These are phyloP conservation scores for Saccharomycopsis amapae DNA, from an alignment of 805 yeast species.

Conservation along the genomic window DNA sequence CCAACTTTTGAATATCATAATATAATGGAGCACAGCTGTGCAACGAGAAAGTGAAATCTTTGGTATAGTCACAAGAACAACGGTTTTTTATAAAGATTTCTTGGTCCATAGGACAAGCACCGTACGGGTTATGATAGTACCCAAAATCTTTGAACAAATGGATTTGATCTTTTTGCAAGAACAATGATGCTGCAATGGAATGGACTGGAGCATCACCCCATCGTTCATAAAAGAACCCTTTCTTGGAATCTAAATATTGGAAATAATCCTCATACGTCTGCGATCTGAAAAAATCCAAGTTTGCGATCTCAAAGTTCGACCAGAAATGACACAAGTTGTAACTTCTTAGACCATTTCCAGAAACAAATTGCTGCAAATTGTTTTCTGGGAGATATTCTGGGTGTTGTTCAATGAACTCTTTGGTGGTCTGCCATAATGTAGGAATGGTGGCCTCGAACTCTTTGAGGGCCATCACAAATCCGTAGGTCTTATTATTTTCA, in stretches of 20 bases:
- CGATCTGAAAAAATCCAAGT: slow-evolving; percentile 42
- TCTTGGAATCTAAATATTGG: slow-evolving; percentile 36
- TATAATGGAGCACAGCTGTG: slow-evolving; percentile 44
- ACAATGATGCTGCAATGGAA: slow-evolving; percentile 35
- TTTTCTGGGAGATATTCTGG: slow-evolving; percentile 50
- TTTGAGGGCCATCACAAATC: slow-evolving; percentile 42
- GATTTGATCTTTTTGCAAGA: slow-evolving; percentile 27
- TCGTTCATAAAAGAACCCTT: slow-evolving; percentile 54
- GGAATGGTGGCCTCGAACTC: slow-evolving; percentile 47
- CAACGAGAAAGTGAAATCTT: slow-evolving; percentile 44
- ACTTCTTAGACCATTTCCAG: slow-evolving; percentile 38
- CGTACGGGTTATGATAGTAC: slow-evolving; percentile 47
- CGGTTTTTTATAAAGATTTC: slow-evolving; percentile 38
- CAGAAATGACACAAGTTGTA: slow-evolving; percentile 57
- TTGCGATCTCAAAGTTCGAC: slow-evolving; percentile 56
- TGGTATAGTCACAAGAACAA: slow-evolving; percentile 43
- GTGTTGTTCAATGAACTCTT: slow-evolving; percentile 35
- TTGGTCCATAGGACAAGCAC: slow-evolving; percentile 48
- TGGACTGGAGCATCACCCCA: slow-evolving; percentile 57
- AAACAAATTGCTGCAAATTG: slow-evolving; percentile 31
- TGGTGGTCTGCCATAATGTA: slow-evolving; percentile 43
- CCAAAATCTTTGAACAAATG: slow-evolving; percentile 43
- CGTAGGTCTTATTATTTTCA: slow-evolving; percentile 39
- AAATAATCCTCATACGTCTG: slow-evolving; percentile 40
- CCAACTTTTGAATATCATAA: slow-evolving; percentile 26